Evolutionary conservation across 2,329 filamentous ascomycete genomes (phyloP).

Genomic region (Colletotrichum euphorbiae): DNA sequence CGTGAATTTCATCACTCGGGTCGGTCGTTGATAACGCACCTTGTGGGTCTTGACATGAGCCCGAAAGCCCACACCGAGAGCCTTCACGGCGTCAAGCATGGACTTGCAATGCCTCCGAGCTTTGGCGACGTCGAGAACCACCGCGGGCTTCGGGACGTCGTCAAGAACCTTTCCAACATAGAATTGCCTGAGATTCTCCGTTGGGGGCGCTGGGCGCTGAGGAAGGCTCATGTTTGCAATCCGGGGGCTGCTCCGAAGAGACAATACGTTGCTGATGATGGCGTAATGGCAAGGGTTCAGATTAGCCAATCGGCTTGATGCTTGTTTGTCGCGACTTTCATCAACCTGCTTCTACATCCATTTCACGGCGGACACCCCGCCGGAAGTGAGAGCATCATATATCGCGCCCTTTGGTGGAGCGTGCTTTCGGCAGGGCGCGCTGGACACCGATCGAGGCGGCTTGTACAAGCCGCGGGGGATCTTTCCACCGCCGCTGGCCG

Average conservation of each 20-base stretch:
- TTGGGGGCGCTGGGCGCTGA: conserved; percentile 33
- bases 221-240: conserved; percentile 36
- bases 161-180: conserved; percentile 45
- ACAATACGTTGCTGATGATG: neutral
- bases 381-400: neutral
- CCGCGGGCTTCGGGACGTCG: conserved; percentile 64
- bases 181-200: conserved; percentile 41
- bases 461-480: conserved; percentile 3
- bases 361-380: neutral
- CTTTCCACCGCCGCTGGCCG: conserved; percentile 4
- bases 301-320: conserved; percentile 2
- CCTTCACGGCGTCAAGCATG: conserved; percentile 63
- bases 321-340: accelerated
- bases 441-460: neutral
- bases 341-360: neutral
- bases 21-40: conserved; percentile 46
- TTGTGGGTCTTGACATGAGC: conserved; percentile 77
- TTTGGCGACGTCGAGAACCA: conserved; percentile 66
- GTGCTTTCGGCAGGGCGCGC: neutral
- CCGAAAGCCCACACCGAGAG: conserved; percentile 65
- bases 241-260: neutral
- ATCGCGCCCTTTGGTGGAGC: neutral
- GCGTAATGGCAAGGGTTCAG: neutral
- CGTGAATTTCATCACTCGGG: neutral
- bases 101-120: conserved; percentile 65